These are phyloP conservation scores for Cetraspora pellucida DNA, from an alignment of 192 early-diverging fungal genomes.

Conservation along the genomic window DNA sequence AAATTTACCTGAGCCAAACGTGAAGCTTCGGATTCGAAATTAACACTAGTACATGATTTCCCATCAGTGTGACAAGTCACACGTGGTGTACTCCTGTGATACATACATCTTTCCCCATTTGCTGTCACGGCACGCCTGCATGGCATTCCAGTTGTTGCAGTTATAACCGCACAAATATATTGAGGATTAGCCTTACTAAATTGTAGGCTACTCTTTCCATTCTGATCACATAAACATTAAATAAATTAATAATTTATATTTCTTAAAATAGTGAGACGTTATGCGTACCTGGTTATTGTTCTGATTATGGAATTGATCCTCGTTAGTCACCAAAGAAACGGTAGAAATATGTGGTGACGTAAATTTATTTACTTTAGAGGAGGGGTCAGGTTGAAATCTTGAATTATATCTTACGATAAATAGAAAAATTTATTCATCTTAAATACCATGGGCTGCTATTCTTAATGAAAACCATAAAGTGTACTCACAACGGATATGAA, in stretches of 20 bases:
- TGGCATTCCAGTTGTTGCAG: constrained; percentile 14
- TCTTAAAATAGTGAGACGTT: not conserved
- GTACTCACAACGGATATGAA: constrained; percentile 49
- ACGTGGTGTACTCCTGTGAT: not conserved
- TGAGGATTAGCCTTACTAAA: constrained; percentile 12
- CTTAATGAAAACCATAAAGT: not conserved
- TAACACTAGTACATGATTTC: not conserved
- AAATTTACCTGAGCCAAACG: too few relatives aligned
- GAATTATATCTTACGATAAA: too few relatives aligned
- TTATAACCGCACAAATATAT: constrained; percentile 9
- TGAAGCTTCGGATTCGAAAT: not conserved
- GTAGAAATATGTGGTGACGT: too few relatives aligned
- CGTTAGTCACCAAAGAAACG: too few relatives aligned
- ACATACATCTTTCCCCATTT: constrained; percentile 8
- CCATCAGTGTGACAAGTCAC: not conserved
- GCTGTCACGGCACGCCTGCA: not conserved
- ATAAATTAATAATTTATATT: too few relatives aligned
- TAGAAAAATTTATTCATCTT: too few relatives aligned
- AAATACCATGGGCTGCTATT: too few relatives aligned
- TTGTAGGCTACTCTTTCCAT: not conserved
- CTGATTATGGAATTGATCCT: too few relatives aligned
- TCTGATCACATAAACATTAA: not conserved
- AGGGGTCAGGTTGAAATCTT: too few relatives aligned
- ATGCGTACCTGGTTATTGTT: too few relatives aligned
- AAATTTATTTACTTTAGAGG: too few relatives aligned